phyloP scores from a whole-genome alignment of 2,329 filamentous ascomycete species.

The Parastagonospora avenae region DNA sequence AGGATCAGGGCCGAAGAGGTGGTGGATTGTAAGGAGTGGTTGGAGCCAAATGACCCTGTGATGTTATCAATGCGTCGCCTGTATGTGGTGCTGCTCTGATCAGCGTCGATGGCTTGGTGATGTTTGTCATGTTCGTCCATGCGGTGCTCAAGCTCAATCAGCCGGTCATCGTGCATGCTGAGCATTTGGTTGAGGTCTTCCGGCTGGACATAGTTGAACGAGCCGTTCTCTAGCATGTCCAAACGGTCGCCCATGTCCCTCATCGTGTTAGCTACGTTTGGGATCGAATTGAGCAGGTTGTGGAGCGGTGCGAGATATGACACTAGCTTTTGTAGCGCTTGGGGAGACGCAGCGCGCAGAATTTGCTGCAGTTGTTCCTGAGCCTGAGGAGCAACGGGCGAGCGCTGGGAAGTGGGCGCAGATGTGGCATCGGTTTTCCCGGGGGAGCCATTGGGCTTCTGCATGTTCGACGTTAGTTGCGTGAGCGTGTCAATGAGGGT shows the following conservation, averaged over 20 bases:
- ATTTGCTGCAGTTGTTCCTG: constrained; percentile 40
- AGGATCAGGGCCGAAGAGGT: constrained; percentile 46
- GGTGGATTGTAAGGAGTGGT: constrained; percentile 43
- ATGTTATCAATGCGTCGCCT: constrained; percentile 36
- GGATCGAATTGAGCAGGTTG: constrained; percentile 45
- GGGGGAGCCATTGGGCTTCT: constrained; percentile 19
- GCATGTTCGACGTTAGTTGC: constrained; percentile 28
- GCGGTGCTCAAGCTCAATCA: constrained; percentile 70
- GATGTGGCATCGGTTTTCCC: constrained; percentile 21
- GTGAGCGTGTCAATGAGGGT: constrained; percentile 38
- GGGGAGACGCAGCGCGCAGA: constrained; percentile 38
- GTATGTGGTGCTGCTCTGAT: constrained; percentile 32
- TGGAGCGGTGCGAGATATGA: constrained; percentile 44
- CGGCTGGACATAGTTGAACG: constrained; percentile 68
- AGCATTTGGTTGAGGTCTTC: constrained; percentile 73
- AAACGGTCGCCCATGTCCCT: constrained; percentile 68
- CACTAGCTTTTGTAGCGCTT: constrained; percentile 41
- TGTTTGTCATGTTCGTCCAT: constrained; percentile 48
- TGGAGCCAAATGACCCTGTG: constrained; percentile 49
- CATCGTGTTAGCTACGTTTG: constrained; percentile 55
- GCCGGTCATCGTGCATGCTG: constrained; percentile 68
- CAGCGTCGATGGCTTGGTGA: constrained; percentile 37
- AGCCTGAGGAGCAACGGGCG: constrained; percentile 32
- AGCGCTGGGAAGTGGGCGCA: constrained; percentile 24
- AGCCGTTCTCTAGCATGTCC: constrained; percentile 71